phyloP scores from a whole-genome alignment of 1,284 basidiomycete genomes.

The Acaromyces ingoldii region DNA sequence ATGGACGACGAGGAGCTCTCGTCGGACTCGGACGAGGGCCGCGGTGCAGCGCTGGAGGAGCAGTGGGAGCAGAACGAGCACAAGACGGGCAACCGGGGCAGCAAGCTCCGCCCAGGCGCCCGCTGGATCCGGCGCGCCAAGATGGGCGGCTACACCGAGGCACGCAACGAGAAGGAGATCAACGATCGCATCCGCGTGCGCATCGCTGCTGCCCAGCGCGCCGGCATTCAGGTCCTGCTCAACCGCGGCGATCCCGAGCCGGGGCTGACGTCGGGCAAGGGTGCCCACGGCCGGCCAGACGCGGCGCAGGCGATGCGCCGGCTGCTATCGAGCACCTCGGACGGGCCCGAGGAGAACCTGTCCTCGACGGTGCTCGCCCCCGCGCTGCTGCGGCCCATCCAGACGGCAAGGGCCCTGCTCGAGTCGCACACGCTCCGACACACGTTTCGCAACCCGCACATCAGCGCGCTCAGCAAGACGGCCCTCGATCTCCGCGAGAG shows the following conservation, averaged over 20 bases:
- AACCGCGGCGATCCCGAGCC: not conserved
- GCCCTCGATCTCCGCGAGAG: constrained; percentile 48
- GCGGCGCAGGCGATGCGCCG: not conserved
- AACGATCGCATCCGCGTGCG: constrained; percentile 10
- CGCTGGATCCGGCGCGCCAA: constrained; percentile 46
- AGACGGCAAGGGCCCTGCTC: constrained; percentile 38
- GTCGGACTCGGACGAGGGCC: constrained; percentile 37
- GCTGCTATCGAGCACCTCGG: not conserved
- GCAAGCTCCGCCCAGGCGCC: constrained; percentile 41
- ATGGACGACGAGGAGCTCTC: constrained; percentile 39
- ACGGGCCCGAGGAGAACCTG: constrained; percentile 14
- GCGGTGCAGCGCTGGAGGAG: constrained; percentile 6
- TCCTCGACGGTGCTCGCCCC: constrained; percentile 42
- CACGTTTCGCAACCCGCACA: constrained; percentile 49
- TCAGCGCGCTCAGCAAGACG: constrained; percentile 44
- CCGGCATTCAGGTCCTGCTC: constrained; percentile 12
- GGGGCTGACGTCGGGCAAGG: not conserved
- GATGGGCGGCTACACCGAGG: constrained; percentile 44
- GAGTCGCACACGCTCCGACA: constrained; percentile 46
- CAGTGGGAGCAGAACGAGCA: constrained; percentile 7
- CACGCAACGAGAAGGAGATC: constrained; percentile 38
- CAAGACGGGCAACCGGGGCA: constrained; percentile 41
- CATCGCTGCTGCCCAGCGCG: constrained; percentile 14
- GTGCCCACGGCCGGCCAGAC: not conserved
- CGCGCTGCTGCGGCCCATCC: constrained; percentile 43